Conservation (phyloP, 1,139 yeast genomes). For the Meyerozyma carpophila region DNA sequence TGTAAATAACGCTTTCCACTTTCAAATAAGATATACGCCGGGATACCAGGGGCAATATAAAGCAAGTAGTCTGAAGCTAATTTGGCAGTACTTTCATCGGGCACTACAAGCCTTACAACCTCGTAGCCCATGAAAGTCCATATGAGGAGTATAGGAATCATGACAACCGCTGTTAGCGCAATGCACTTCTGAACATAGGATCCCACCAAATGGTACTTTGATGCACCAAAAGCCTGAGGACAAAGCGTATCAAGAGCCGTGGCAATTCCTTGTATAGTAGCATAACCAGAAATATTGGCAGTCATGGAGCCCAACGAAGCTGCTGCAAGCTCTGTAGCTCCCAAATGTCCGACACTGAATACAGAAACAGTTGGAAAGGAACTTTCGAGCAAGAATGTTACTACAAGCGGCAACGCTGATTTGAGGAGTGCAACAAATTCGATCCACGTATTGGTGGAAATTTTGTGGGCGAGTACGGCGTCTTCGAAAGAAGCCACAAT, state of each 20-base stretch:
- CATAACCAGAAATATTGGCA: conserved; percentile 54
- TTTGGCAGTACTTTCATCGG: conserved; percentile 45
- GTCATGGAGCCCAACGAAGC: conserved; percentile 62
- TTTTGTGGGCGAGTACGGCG: conserved; percentile 7
- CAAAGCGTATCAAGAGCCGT: conserved; percentile 54
- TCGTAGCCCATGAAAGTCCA: conserved; percentile 47
- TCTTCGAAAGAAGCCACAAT: conserved; percentile 9
- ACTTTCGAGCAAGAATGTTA: conserved; percentile 51
- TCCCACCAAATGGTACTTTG: conserved; percentile 48
- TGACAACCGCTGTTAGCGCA: conserved; percentile 43
- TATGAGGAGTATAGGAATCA: conserved; percentile 42
- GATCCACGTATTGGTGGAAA: conserved; percentile 16
- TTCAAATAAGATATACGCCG: conserved; percentile 50
- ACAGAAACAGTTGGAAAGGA: conserved; percentile 55
- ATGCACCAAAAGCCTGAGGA: conserved; percentile 59
- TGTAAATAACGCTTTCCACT: conserved; percentile 51
- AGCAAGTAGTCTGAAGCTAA: conserved; percentile 48
- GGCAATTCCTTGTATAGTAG: conserved; percentile 54
- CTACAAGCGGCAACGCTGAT: conserved; percentile 48
- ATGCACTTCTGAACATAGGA: conserved; percentile 50
- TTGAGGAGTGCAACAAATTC: conserved; percentile 38
- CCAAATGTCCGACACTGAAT: conserved; percentile 54
- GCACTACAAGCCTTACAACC: conserved; percentile 32
- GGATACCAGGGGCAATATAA: conserved; percentile 49
- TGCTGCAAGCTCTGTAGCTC: conserved; percentile 55